Evolutionary conservation across 2,329 filamentous ascomycete genomes (phyloP).

Genomic region (Botrytis tulipae): DNA sequence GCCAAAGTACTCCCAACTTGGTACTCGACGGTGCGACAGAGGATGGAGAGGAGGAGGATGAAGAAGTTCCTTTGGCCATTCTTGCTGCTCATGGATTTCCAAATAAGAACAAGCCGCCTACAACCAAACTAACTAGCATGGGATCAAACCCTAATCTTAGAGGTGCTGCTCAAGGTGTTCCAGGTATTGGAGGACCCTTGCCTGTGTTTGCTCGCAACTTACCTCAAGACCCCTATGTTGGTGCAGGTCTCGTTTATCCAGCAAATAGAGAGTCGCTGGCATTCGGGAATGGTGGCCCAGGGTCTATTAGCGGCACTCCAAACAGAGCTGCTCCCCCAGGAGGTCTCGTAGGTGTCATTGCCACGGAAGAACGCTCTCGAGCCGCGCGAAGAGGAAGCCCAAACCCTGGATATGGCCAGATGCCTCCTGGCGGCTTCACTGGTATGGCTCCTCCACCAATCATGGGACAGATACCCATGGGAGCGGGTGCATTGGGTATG

Average conservation of each 20-base stretch:
- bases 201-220: conserved; percentile 81
- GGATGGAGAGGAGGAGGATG: conserved; percentile 72
- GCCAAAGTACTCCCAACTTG: conserved; percentile 63
- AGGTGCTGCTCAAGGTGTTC: conserved; percentile 53
- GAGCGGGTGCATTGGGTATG: conserved; percentile 34
- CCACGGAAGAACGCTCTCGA: conserved; percentile 75
- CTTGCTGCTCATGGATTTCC: conserved; percentile 88
- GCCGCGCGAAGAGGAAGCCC: conserved; percentile 78
- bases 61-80: conserved; percentile 83
- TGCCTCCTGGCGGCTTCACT: conserved; percentile 35
- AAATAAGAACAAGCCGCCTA: conserved; percentile 71
- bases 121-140: conserved; percentile 49
- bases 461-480: conserved; percentile 28
- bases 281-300: conserved; percentile 56
- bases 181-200: conserved; percentile 51
- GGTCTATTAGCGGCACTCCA: conserved; percentile 42
- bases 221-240: conserved; percentile 81
- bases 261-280: conserved; percentile 72
- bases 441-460: conserved; percentile 33
- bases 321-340: conserved; percentile 56
- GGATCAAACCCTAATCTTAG: conserved; percentile 72
- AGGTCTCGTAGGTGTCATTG: conserved; percentile 84
- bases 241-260: conserved; percentile 71
- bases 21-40: conserved; percentile 41
- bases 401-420: conserved; percentile 50